These are phyloP conservation scores for Xylaria intraflava DNA, from an alignment of 495 filamentous ascomycete genomes.

Conservation along the genomic window DNA sequence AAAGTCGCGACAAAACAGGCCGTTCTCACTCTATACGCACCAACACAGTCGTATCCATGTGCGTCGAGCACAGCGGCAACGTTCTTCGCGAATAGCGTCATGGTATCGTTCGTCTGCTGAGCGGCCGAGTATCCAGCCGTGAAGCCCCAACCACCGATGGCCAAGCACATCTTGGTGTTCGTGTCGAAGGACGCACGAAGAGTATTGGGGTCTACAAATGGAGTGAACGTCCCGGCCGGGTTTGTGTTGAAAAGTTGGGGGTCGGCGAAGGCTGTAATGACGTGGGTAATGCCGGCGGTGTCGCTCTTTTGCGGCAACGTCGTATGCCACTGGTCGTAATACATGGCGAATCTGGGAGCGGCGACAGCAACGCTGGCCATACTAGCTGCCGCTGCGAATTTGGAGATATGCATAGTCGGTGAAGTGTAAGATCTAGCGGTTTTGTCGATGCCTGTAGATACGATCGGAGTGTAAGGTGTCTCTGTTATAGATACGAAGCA, in stretches of 20 bases:
- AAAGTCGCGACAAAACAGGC: neutral
- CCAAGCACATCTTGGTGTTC: slow-evolving; percentile 52
- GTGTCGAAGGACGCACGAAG: slow-evolving; percentile 48
- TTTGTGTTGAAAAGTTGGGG: slow-evolving; percentile 47
- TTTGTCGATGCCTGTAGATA: no score
- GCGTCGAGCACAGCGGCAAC: slow-evolving; percentile 45
- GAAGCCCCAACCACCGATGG: slow-evolving; percentile 58
- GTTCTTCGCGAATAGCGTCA: slow-evolving; percentile 52
- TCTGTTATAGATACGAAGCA: no score
- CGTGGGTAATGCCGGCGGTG: slow-evolving; percentile 44
- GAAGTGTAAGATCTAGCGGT: neutral
- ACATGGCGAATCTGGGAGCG: slow-evolving; percentile 22
- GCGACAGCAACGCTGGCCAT: slow-evolving; percentile 10
- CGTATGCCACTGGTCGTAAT: slow-evolving; percentile 33
- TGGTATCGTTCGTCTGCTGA: slow-evolving; percentile 43
- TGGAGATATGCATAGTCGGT: slow-evolving; percentile 19
- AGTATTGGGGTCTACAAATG: slow-evolving; percentile 43
- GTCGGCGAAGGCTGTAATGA: slow-evolving; percentile 53
- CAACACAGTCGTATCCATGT: slow-evolving; percentile 52
- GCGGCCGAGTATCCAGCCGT: slow-evolving; percentile 47
- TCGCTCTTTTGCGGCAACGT: slow-evolving; percentile 20
- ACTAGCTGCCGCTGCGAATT: slow-evolving; percentile 8
- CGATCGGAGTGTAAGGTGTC: no score
- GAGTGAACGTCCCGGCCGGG: slow-evolving; percentile 32
- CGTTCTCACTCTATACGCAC: slow-evolving; percentile 12